Evolutionary conservation across 176 grass and related monocot species (phyloP).

Genomic region (Oryza rufipogon): DNA sequence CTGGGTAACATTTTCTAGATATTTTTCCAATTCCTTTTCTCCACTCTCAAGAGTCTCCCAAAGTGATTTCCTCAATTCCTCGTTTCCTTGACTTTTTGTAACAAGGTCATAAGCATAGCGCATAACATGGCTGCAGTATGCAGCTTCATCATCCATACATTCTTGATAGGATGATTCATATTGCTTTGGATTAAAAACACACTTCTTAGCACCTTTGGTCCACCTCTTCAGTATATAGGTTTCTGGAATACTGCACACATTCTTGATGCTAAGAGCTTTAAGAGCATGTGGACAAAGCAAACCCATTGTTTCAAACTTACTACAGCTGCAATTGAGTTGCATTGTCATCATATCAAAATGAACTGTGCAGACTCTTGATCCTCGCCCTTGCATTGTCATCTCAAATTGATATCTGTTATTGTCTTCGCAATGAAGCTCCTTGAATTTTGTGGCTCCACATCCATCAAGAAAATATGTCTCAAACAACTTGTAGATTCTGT

Average conservation of each 20-base stretch:
- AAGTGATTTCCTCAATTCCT: constrained; percentile 60
- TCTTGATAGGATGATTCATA: constrained; percentile 61
- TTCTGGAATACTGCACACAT: constrained; percentile 69
- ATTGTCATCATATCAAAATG: constrained; percentile 50
- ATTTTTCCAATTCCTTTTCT: constrained; percentile 63
- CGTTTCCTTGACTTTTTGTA: constrained; percentile 69
- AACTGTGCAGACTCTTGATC: constrained; percentile 64
- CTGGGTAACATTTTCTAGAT: constrained; percentile 54
- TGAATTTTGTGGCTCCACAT: constrained; percentile 75
- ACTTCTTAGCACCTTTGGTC: constrained; percentile 80
- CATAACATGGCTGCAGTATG: constrained; percentile 77
- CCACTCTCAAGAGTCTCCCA: constrained; percentile 62
- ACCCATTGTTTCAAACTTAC: constrained; percentile 85
- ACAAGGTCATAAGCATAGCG: constrained; percentile 80
- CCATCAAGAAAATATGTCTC: constrained; percentile 83
- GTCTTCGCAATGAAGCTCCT: constrained; percentile 52
- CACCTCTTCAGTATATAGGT: constrained; percentile 80
- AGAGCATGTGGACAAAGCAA: constrained; percentile 78
- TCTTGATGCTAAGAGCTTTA: constrained; percentile 77
- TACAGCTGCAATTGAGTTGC: constrained; percentile 67
- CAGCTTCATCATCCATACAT: constrained; percentile 56
- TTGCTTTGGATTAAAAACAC: constrained; percentile 64
- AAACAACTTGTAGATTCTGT: constrained; percentile 86
- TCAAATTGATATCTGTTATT: constrained; percentile 62
- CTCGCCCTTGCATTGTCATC: constrained; percentile 82